Evolutionary conservation across 2,329 filamentous ascomycete genomes (phyloP), one percentile per base, ranked within the genome.

Genomic region (Didymella arachidicola): DNA sequence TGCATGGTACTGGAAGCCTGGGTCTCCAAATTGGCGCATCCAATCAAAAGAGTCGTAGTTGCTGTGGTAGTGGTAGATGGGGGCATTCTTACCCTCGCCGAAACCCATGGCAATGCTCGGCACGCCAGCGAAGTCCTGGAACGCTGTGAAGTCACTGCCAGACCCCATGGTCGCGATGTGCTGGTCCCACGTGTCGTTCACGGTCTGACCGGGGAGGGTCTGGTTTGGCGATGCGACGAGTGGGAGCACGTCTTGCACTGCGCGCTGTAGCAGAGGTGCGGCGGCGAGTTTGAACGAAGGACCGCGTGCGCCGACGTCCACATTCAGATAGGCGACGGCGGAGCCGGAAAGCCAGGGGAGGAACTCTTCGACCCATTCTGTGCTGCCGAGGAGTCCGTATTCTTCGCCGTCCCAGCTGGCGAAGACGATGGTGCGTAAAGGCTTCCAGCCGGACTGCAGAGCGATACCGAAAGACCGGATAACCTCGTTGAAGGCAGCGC

Each of bases 291-390:
- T 68, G 70, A 95, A 92, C n/a, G 81, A 57, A 0, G 86, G 84
- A 0, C 92, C 91, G 5, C 81, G 74, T 3, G 89, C 84, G 29
- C 89, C 91, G 6, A 92, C 87, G 67, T 97, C 93, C 55, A 96
- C 87, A 74, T 97, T 96, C 62, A 97, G 78, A 71, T 96, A 96
- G 10, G 92, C 92, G 16, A 97, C 85, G 56, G 88, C 89, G 39
- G 89, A 83, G 4, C 83, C 82, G 2, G 84, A 83, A 12, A 97
- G 84, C 92, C 92, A 96, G 0, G 91, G 89, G 0, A 96, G 78
- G 68, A 91, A 92, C 65, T 97, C 92, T 72, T 97, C 93, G 0
- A 97, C 92, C 92, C 93, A 97, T 72, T 97, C 93, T 0, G 93
- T 96, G 52, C 89, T 92, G 4, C 93, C 93, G 14, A 97, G 77